Conservation (phyloP, 495 filamentous ascomycete genomes). For the Xeromyces bisporus region DNA sequence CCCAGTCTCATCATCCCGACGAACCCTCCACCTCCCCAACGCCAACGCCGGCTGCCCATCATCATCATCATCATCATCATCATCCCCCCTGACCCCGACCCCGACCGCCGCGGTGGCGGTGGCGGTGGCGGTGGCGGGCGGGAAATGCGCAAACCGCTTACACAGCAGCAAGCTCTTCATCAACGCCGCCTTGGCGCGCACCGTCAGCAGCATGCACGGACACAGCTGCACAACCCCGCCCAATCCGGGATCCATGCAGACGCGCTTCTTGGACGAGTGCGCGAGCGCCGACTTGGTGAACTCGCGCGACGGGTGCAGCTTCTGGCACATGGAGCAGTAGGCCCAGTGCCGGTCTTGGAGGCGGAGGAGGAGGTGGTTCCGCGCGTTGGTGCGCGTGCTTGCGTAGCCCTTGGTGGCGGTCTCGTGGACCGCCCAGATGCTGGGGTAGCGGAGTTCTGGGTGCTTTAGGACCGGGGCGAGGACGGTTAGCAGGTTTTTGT, state of each 20-base stretch:
- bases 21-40: too few species aligned
- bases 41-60: too few species aligned
- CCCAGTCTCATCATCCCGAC: too few species aligned
- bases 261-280: neutral
- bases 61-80: too few species aligned
- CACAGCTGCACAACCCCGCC: neutral
- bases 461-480: neutral
- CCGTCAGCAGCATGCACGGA: neutral
- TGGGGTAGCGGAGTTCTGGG: neutral
- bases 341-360: neutral
- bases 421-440: too few species aligned
- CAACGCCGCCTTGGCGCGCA: neutral
- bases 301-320: neutral
- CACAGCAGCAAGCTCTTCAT: too few species aligned
- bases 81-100: too few species aligned
- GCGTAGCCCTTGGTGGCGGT: neutral
- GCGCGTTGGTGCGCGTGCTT: neutral
- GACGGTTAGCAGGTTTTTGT: neutral
- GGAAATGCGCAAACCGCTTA: too few species aligned
- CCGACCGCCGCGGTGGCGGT: too few species aligned
- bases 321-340: neutral
- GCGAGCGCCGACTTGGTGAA: neutral
- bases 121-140: too few species aligned
- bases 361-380: neutral
- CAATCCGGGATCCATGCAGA: neutral